A percentile compares a stretch with the other conserved stretches of the same genome.
Evolutionary conservation across 208 protist species (phyloP).

Genomic region (Trypanosoma avium): DNA sequence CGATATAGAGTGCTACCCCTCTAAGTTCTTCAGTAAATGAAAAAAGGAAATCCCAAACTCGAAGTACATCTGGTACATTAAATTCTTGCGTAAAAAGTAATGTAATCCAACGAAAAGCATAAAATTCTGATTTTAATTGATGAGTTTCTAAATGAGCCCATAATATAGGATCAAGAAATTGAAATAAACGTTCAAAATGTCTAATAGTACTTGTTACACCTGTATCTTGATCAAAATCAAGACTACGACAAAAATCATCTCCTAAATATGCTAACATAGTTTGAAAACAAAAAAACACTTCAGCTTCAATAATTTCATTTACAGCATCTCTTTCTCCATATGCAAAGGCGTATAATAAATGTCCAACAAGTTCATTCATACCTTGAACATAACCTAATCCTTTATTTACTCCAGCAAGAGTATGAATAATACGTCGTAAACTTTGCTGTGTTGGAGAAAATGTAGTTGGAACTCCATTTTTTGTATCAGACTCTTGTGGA

Average conservation of each 20-base stretch:
- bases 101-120: slow-evolving; percentile 85
- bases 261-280: slow-evolving; percentile 65
- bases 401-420: slow-evolving; percentile 61
- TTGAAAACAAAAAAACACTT: slow-evolving; percentile 82
- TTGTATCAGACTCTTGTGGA: not conserved
- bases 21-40: slow-evolving; percentile 65
- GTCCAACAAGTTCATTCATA: slow-evolving; percentile 82
- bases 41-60: slow-evolving; percentile 88
- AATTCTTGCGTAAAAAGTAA: slow-evolving; percentile 89
- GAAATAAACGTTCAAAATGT: slow-evolving; percentile 63
- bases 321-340: slow-evolving; percentile 33
- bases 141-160: slow-evolving; percentile 42
- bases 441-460: slow-evolving; percentile 59
- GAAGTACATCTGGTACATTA: slow-evolving; percentile 63
- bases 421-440: slow-evolving; percentile 69
- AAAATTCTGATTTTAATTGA: slow-evolving; percentile 60
- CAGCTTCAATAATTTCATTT: slow-evolving; percentile 41
- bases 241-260: slow-evolving; percentile 66
- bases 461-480: slow-evolving; percentile 5
- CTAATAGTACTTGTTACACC: slow-evolving; percentile 65
- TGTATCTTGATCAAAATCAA: slow-evolving; percentile 51
- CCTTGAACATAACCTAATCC: slow-evolving; percentile 82
- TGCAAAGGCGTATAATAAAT: slow-evolving; percentile 72
- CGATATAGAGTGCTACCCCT: slow-evolving; percentile 48
- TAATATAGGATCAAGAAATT: slow-evolving; percentile 59